These are phyloP conservation scores for Xerocomus brunneocitrinus DNA, from an alignment of 768 basidiomycete species.

Conservation along the genomic window DNA sequence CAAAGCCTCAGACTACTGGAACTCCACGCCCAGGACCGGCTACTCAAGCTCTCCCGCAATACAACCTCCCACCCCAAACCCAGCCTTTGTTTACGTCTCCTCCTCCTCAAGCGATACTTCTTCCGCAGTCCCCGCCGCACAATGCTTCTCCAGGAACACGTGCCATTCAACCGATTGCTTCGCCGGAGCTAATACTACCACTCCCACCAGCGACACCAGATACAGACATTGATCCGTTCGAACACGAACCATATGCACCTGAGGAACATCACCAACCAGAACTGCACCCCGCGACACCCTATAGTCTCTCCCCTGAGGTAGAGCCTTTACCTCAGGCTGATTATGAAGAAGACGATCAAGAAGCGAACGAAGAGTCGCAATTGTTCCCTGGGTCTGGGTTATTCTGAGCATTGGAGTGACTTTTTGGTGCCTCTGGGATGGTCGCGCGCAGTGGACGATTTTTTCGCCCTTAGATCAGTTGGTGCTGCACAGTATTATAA, in stretches of 20 bases:
- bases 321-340: slow-evolving; percentile 6
- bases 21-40: slow-evolving; percentile 13
- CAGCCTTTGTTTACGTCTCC: slow-evolving; percentile 9
- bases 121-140: slow-evolving; percentile 7
- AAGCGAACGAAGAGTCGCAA: slow-evolving; percentile 32
- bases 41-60: slow-evolving; percentile 9
- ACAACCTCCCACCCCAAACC: slow-evolving; percentile 5
- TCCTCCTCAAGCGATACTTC: slow-evolving; percentile 9
- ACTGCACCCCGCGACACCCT: slow-evolving; percentile 19
- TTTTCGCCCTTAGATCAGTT: slow-evolving; percentile 11
- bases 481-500: slow-evolving; percentile 7
- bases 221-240: slow-evolving; percentile 32
- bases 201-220: slow-evolving; percentile 22
- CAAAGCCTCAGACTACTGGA: slow-evolving; percentile 8
- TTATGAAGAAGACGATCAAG: slow-evolving; percentile 19
- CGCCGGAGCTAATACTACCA: slow-evolving; percentile 13
- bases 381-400: slow-evolving; percentile 42
- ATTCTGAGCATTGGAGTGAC: slow-evolving; percentile 25
- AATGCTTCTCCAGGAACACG: slow-evolving; percentile 3
- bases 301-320: slow-evolving; percentile 25
- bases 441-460: not conserved
- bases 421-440: not conserved
- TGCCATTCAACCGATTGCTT: slow-evolving; percentile 2
- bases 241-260: slow-evolving; percentile 24
- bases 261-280: slow-evolving; percentile 18